Conservation (phyloP, 495 filamentous ascomycete species). For the Aspergillus diversus region DNA sequence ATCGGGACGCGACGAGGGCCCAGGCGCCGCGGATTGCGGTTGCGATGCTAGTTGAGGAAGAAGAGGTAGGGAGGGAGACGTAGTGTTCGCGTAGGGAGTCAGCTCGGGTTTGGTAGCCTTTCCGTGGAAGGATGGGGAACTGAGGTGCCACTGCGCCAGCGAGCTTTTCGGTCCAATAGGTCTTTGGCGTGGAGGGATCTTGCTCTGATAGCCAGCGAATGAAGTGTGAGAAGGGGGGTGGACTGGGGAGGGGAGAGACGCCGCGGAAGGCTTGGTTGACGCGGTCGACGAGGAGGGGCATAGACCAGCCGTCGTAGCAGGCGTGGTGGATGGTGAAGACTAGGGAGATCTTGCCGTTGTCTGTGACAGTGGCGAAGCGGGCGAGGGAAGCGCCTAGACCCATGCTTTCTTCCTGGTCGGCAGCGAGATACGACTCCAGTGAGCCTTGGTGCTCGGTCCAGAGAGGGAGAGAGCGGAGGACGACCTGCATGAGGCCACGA, state of each 20-base stretch:
- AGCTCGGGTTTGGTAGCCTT: constrained; percentile 1
- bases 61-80: neutral
- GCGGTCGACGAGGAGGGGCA: constrained; percentile 35
- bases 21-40: constrained; percentile 37
- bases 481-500: constrained; percentile 45
- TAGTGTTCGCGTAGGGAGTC: neutral
- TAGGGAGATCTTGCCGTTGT: constrained; percentile 31
- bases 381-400: constrained; percentile 51
- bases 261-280: constrained; percentile 15
- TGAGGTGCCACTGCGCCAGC: neutral
- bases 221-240: constrained; percentile 1
- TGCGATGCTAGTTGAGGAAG: constrained; percentile 14
- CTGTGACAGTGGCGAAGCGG: constrained; percentile 44
- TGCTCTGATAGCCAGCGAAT: constrained; percentile 5
- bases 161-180: neutral
- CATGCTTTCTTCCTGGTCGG: constrained; percentile 44
- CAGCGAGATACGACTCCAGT: constrained; percentile 35
- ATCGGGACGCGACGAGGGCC: constrained; percentile 36
- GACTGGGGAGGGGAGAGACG: constrained; percentile 2
- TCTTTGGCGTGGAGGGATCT: neutral
- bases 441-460: constrained; percentile 35
- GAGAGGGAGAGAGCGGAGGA: constrained; percentile 39
- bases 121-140: constrained; percentile 1
- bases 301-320: constrained; percentile 64
- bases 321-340: constrained; percentile 63